Base-by-base conservation (phyloP, 2,329 filamentous ascomycete genomes). In the Fusarium phyllophilum region DNA sequence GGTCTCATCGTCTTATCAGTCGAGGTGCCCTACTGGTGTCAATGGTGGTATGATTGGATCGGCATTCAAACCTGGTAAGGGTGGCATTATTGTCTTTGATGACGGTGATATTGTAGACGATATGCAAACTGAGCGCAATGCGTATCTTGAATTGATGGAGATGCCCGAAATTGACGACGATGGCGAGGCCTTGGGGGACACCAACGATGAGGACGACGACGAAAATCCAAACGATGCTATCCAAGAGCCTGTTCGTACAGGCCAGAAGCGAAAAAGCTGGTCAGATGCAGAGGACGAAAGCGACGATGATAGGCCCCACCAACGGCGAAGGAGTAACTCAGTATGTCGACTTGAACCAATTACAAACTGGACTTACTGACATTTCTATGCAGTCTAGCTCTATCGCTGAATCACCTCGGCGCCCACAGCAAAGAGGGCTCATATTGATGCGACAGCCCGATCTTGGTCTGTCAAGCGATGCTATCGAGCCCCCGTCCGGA, bases 31-130 rank as follows among this genome's bases (percentile, higher is more conserved):
- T 12, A 79, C 83, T 17, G 95, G 95, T 14, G 90, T 97, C 7
- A 88, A 89, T 26, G 90, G 90, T 49, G 96, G 95, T 3, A 90
- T 90, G 64, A 89, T 98, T 57, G 87, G 89, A 33, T 88, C 90
- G 20, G 85, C 87, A 1, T 98, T 97, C 80, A 91, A 89, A 73
- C 90, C 93, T 10, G 93, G 94, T 36, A 92, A 89, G 78, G 96
- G 96, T 24, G 96, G 96, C 0, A 93, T 99, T 46, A 90, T 99
- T 69, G 95, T 98, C 5, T 97, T 96, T 81, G 96, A 98, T 79
- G 96, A 98, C 79, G 96, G 96, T 3, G 96, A 99, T 81, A 95
- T 99, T 57, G 93, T 96, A 75, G 93, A 96, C 75, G 93, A 95
- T 39, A 85, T 99, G 39, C 83, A 82, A 18, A 85, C 85, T 3